Evolutionary conservation across 179 eudicot species (phyloP), one percentile per base, ranked within the genome.

Genomic region (Amaranthus tricolor): DNA sequence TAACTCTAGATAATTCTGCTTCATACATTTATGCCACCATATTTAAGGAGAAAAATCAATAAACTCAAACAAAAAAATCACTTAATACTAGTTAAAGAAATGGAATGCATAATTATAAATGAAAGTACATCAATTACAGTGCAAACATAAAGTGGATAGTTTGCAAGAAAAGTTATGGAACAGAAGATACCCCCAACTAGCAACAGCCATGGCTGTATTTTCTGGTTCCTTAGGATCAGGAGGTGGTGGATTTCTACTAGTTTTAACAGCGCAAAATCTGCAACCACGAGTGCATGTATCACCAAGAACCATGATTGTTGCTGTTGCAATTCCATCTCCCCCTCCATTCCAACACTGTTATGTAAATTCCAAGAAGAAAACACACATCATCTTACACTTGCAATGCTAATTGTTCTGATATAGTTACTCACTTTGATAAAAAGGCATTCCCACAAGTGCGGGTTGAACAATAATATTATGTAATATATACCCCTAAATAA

Each of bases 261-360:
- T 94, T 86, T 94, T 81, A 53, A 86, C 82, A 8, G 84, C 81
- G 74, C 86, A 79, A 62, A 80, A 94, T 82, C 98, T 85, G 63
- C 96, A 92, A 21, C 98, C 97, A 44, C 98, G 89, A 43, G 98
- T 94, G 76, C 98, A 92, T 12, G 98, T 92, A 79, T 94, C 98
- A 49, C 98, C 98, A 47, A 94, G 91, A 82, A 94, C 82, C 98
- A 92, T 94, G 75, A 94, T 92, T 6, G 98, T 94, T 44, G 97
- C 97, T 9, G 98, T 94, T 9, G 98, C 87, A 80, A 92, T 93
- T 74, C 98, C 98, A 83, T 94, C 98, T 53, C 89, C 96, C 49
- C 96, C 98, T 58, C 98, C 98, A 85, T 93, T 94, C 97, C 95
- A 92, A 75, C 98, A 92, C 91, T 93, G 83, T n/a, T 45, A 60